These are phyloP conservation scores for Metschnikowia colocasiae DNA, from an alignment of 805 yeast species.

Conservation along the genomic window DNA sequence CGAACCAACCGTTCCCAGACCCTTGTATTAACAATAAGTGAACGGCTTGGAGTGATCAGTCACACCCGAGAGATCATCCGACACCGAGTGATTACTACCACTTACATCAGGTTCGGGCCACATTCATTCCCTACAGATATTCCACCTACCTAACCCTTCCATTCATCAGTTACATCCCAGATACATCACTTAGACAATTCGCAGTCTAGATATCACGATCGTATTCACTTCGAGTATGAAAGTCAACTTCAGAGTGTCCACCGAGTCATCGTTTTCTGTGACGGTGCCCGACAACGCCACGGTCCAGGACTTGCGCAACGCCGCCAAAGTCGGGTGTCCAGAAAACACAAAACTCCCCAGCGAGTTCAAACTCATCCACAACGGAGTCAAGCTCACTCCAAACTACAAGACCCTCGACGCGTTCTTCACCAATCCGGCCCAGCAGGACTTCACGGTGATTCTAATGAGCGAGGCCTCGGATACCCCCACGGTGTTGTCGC, in stretches of 20 bases:
- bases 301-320: constrained; percentile 46
- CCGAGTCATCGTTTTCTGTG: constrained; percentile 42
- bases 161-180: too few species aligned
- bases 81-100: too few species aligned
- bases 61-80: too few species aligned
- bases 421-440: constrained; percentile 15
- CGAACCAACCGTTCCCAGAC: too few species aligned
- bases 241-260: constrained; percentile 45
- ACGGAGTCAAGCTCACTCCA: constrained; percentile 38
- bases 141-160: too few species aligned
- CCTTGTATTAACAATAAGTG: too few species aligned
- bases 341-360: constrained; percentile 29
- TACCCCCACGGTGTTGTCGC: constrained; percentile 21
- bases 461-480: constrained; percentile 27
- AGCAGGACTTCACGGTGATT: constrained; percentile 20
- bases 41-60: too few species aligned
- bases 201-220: too few species aligned
- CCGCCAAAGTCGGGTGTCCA: constrained; percentile 41
- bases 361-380: constrained; percentile 38
- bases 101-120: too few species aligned
- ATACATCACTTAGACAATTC: too few species aligned
- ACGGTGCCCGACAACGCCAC: constrained; percentile 52
- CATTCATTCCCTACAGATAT: too few species aligned
- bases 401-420: constrained; percentile 21
- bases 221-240: constrained; percentile 36